Evolutionary conservation across 805 yeast genomes (phyloP), one percentile per base, ranked within the genome.

Genomic region (Candida qinlingensis): DNA sequence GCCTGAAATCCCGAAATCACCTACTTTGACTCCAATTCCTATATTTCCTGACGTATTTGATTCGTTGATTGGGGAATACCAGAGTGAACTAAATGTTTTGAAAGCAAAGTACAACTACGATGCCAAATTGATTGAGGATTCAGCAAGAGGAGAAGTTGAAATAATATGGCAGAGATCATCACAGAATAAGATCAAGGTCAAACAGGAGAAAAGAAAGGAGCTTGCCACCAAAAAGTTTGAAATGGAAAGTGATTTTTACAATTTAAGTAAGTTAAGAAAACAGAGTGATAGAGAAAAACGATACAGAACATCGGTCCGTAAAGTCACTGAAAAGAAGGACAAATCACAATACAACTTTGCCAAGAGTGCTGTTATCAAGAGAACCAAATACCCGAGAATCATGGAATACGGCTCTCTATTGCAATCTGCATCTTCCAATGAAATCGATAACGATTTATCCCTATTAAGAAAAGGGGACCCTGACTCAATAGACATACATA

Each of bases 31-130:
- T 4, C 38, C 48, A 2, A 7, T 60, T 1, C 61, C 62, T 0
- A 52, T 60, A 1, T 60, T 61, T 39, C 47, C 58, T 8, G 58
- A 55, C 8, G 43, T 59, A 1, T 62, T 63, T 45, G 54, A 55
- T 5, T 33, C 45, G 11, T 19, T 53, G 4, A 35, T 56, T 12
- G 37, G 47, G 29, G 58, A 63, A 1, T 58, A 44, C 40, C 52
- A 47, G 29, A 44, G 43, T 7, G 13, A 41, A 1, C 33, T 62
- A 9, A 7, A 45, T 8, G 36, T 51, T 5, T 38, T 58, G 4
- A 56, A 47, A 37, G 42, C 50, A 12, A 55, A 51, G 37, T 55
- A 51, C 26, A 43, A 55, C 5, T 57, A 57, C 34, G 55, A 54
- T 2, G 48, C 58, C 1, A 49, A 50, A 6, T 31, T 61, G 30